Evolutionary conservation across 495 filamentous ascomycete species (phyloP).

Genomic region (Penicillium soppii): DNA sequence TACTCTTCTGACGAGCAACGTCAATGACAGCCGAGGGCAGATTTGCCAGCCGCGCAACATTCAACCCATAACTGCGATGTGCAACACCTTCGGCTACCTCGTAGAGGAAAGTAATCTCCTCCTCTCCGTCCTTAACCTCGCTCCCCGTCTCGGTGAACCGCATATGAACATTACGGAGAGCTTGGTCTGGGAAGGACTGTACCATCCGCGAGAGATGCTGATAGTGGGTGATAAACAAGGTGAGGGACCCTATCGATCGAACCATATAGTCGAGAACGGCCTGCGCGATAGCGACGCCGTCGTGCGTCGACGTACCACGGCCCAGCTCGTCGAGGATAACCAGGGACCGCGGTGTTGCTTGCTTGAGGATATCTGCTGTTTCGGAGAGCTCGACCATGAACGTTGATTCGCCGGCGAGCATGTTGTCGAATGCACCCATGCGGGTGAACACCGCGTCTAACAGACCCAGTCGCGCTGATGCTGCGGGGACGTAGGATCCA

Average conservation of each 20-base stretch:
- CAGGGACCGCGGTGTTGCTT: constrained; percentile 75
- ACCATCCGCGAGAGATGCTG: constrained; percentile 76
- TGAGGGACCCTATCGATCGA: constrained; percentile 69
- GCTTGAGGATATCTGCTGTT: constrained; percentile 85
- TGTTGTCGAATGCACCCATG: constrained; percentile 96
- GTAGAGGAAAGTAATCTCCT: constrained; percentile 78
- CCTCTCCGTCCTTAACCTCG: constrained; percentile 28
- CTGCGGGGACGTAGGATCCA: constrained; percentile 89
- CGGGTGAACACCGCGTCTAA: constrained; percentile 92
- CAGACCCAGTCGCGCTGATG: constrained; percentile 70
- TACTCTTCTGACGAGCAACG: constrained; percentile 74
- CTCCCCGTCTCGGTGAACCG: constrained; percentile 62
- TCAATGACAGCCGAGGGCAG: constrained; percentile 75
- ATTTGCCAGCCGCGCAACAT: constrained; percentile 85
- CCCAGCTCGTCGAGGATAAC: constrained; percentile 96
- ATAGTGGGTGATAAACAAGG: constrained; percentile 96
- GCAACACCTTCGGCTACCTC: constrained; percentile 85
- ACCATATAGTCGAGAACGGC: constrained; percentile 85
- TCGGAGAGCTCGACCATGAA: constrained; percentile 98
- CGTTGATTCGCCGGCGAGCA: constrained; percentile 90
- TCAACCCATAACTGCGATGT: constrained; percentile 89
- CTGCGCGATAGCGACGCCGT: constrained; percentile 94
- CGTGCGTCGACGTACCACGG: constrained; percentile 88
- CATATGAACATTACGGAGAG: constrained; percentile 80
- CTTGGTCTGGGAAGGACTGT: constrained; percentile 57